A percentile compares a stretch with the other conserved stretches of the same genome.
phyloP scores from a whole-genome alignment of 2,329 filamentous ascomycete genomes.

The Penicillium sclerotigenum region DNA sequence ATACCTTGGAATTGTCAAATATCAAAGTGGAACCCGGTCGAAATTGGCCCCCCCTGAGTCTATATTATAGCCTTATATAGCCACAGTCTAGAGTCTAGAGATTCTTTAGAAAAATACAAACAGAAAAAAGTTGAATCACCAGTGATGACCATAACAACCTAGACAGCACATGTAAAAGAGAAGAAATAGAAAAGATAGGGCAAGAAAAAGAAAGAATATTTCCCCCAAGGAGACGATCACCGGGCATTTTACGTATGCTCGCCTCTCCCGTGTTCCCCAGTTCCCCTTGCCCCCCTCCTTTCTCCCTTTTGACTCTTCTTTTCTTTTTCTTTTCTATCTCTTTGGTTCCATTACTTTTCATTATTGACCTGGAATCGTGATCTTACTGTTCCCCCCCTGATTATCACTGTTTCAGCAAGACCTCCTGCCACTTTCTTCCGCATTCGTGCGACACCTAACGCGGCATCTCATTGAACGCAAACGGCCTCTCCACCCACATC shows the following conservation, averaged over 20 bases:
- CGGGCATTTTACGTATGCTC: constrained; percentile 6
- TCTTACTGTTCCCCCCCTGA: too few relatives aligned
- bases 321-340: background rate
- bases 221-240: constrained; percentile 3
- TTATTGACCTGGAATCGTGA: too few relatives aligned
- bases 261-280: constrained; percentile 14
- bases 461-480: constrained; percentile 9
- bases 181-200: background rate
- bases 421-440: constrained; percentile 4
- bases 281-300: constrained; percentile 11
- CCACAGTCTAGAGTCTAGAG: too few relatives aligned
- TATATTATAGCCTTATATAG: background rate
- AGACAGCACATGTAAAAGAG: background rate
- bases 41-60: background rate
- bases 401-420: constrained; percentile 5
- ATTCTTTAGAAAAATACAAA: constrained; percentile 1
- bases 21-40: constrained; percentile 9
- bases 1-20: background rate
- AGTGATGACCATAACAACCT: background rate
- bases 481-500: constrained; percentile 18
- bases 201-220: background rate
- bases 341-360: background rate
- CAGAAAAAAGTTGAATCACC: background rate
- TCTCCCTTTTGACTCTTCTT: constrained; percentile 4
- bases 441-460: constrained; percentile 21